Evolutionary conservation across 306 rosid genomes (phyloP), one percentile per base, ranked within the genome.

Genomic region (Bauhinia variegata): DNA sequence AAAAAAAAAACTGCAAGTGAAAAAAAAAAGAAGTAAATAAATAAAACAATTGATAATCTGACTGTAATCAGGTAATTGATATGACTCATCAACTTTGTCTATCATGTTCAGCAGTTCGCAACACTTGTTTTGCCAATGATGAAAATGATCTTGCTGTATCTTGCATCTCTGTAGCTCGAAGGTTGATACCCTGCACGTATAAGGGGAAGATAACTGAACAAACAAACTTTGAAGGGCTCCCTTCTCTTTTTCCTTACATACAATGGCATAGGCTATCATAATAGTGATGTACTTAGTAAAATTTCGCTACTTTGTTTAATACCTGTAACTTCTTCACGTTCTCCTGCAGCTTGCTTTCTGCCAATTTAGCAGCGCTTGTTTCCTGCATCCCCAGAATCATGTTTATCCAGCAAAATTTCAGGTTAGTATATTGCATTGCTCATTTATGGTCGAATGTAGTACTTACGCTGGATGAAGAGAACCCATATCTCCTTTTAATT

Each of bases 71-170:
- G 23, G 38, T 32, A 13, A 17, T 11, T 16, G 11, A 51, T 10
- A 7, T 18, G 19, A 42, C 46, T 80, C 58, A 67, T 64, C 78
- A 75, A 67, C 74, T 67, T 69, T 68, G 83, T 57, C 44, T 83
- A 10, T 81, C 86, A 11, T 80, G 89, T 80, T 88, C 88, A 48
- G 86, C 67, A 13, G 81, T 86, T 82, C 42, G 81, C 34, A 87
- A 85, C 68, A 89, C 77, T 63, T 88, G 88, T 16, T 80, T 88
- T 46, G 96, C 98, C 86, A 88, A 66, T 52, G 93, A 81, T 60
- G 95, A 93, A 75, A 89, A 89, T 48, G 98, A 87, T 65, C 67
- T 79, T 38, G 98, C 98, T 31, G 77, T 79, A 73, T 87, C 91
- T 78, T 89, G 88, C 88, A 92, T 87, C 12, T 89, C 89, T 31